Conservation (phyloP, 139 green algal species). For the Diplosphaera chodatii region DNA sequence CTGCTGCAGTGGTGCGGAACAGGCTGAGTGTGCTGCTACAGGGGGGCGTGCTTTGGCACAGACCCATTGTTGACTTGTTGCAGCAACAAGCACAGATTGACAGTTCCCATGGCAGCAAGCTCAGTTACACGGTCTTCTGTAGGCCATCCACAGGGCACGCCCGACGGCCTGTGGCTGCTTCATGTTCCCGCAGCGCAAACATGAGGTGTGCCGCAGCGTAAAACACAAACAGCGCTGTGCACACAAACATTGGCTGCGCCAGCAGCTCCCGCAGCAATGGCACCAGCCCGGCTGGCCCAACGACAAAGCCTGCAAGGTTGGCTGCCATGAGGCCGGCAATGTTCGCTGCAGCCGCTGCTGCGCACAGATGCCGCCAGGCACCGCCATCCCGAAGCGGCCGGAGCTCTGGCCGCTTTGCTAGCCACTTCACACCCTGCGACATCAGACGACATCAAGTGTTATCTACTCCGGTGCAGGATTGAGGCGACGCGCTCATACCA, state of each 20-base stretch:
- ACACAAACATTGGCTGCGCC: conserved; percentile 26
- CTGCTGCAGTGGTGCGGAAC: too few species aligned
- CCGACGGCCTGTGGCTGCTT: conserved; percentile 1
- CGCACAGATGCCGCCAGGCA: conserved; percentile 36
- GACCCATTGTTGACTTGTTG: too few species aligned
- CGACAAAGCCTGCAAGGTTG: conserved; percentile 79
- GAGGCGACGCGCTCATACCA: too few species aligned
- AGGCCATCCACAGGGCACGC: background rate
- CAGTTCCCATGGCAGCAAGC: too few species aligned
- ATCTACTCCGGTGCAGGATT: too few species aligned
- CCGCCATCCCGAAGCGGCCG: background rate
- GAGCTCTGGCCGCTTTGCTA: background rate
- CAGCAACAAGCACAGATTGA: too few species aligned
- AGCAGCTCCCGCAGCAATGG: conserved; percentile 37
- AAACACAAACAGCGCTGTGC: conserved; percentile 38
- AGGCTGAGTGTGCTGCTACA: too few species aligned
- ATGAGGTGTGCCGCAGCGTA: conserved; percentile 72
- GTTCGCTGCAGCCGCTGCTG: conserved; percentile 43
- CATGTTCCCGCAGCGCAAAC: conserved; percentile 50
- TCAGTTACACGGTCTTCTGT: background rate
- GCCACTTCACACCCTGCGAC: conserved; percentile 9
- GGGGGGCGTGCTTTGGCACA: too few species aligned
- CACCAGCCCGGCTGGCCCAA: conserved; percentile 27
- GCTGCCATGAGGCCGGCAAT: conserved; percentile 69
- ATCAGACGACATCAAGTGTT: too few species aligned